Evolutionary conservation across 148 eudicot species (phyloP).

Genomic region (Nepenthes gracilis): DNA sequence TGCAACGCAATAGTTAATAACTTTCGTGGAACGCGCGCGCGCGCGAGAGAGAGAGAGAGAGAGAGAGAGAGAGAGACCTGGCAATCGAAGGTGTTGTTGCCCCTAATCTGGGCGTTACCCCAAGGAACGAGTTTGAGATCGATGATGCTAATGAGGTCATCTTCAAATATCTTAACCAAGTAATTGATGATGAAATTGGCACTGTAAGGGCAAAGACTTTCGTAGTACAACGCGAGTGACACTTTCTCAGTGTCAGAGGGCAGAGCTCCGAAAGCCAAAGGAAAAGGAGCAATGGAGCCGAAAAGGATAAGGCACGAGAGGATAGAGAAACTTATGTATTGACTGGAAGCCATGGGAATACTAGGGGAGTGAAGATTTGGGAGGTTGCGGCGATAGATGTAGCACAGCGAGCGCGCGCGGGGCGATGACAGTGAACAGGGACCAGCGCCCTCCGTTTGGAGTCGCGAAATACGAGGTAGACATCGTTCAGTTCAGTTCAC

Average conservation of each 20-base stretch:
- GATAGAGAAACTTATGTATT: constrained; percentile 2
- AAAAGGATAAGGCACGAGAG: constrained; percentile 8
- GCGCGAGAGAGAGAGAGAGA: background rate
- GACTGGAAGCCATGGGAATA: too few relatives aligned
- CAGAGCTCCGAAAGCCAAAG: constrained; percentile 4
- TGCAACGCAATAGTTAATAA: too few relatives aligned
- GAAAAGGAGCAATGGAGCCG: constrained; percentile 5
- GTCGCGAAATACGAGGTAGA: too few relatives aligned
- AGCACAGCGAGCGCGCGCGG: too few relatives aligned
- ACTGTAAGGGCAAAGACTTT: constrained; percentile 53
- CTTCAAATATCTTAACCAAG: constrained; percentile 26
- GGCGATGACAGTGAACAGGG: too few relatives aligned
- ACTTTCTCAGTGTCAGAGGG: constrained; percentile 23
- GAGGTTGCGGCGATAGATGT: too few relatives aligned
- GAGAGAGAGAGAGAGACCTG: constrained; percentile 26
- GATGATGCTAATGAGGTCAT: constrained; percentile 40
- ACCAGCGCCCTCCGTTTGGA: too few relatives aligned
- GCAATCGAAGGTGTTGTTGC: constrained; percentile 34
- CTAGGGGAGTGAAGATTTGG: too few relatives aligned
- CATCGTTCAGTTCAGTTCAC: too few relatives aligned
- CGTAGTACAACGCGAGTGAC: constrained; percentile 36
- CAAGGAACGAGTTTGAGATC: constrained; percentile 57
- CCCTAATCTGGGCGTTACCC: constrained; percentile 52
- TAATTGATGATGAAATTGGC: constrained; percentile 43
- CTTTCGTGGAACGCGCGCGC: background rate